Percentiles rank a stretch among this genome's conserved stretches.
Conservation (phyloP, 2,329 filamentous ascomycete genomes). For the Neonectria sp. region DNA sequence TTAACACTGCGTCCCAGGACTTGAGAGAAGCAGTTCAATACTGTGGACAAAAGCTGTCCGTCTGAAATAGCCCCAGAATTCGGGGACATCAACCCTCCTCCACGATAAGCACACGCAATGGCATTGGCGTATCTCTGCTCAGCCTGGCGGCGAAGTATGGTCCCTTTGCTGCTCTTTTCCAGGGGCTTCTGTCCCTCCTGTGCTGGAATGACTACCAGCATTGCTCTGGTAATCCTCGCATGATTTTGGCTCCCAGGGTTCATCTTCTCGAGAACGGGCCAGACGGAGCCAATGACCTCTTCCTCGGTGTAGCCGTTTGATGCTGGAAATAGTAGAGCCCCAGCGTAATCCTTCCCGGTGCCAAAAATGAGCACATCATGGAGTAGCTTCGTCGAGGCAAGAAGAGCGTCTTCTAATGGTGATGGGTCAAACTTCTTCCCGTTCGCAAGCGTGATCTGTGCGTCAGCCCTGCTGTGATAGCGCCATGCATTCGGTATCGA, state of each 20-base stretch:
- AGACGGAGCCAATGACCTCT: constrained; percentile 58
- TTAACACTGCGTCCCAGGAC: constrained; percentile 49
- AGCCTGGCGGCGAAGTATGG: constrained; percentile 66
- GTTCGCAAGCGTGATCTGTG: constrained; percentile 73
- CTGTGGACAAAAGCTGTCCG: constrained; percentile 52
- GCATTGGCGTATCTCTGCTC: constrained; percentile 63
- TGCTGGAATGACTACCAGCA: constrained; percentile 63
- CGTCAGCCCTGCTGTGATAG: constrained; percentile 74
- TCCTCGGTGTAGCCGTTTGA: constrained; percentile 47
- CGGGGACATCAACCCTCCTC: background rate
- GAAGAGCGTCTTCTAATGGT: constrained; percentile 70
- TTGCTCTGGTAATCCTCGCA: constrained; percentile 63
- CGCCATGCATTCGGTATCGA: constrained; percentile 69
- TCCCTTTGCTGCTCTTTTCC: constrained; percentile 76
- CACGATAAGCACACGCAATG: constrained; percentile 64
- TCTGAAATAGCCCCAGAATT: constrained; percentile 42
- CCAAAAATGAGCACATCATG: constrained; percentile 74
- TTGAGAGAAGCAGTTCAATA: constrained; percentile 53
- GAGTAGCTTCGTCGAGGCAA: constrained; percentile 59
- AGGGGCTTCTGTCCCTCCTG: constrained; percentile 51
- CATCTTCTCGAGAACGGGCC: constrained; percentile 60
- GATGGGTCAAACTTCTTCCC: constrained; percentile 80
- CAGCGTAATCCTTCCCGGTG: constrained; percentile 68
- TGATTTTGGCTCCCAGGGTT: constrained; percentile 67
- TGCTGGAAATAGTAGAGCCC: constrained; percentile 67